A percentile compares a stretch with the other conserved stretches of the same genome.
Evolutionary conservation across 169 alveolate genomes (phyloP).

Genomic region (Cryptosporidium meleagridis): DNA sequence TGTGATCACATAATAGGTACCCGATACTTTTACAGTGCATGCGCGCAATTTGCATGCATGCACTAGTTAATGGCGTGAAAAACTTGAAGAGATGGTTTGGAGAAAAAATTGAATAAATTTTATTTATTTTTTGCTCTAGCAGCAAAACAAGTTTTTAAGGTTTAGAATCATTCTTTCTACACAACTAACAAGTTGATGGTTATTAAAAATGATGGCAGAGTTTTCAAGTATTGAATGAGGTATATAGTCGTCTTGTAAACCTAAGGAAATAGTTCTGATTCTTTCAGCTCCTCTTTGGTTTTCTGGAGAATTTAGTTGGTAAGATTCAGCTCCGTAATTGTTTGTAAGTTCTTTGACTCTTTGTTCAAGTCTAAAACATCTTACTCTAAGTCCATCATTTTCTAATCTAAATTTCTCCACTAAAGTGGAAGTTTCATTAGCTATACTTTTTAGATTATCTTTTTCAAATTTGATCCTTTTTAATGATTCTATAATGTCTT

Average conservation of each 20-base stretch:
- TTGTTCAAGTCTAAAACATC: slow-evolving; percentile 72
- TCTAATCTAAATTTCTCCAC: slow-evolving; percentile 58
- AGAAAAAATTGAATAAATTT: background rate
- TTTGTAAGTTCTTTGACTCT: slow-evolving; percentile 65
- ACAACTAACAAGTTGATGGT: slow-evolving; percentile 41
- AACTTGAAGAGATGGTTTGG: background rate
- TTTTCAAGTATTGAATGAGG: slow-evolving; percentile 28
- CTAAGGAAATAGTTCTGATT: slow-evolving; percentile 34
- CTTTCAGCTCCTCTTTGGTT: background rate
- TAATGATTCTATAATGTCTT: slow-evolving; percentile 33
- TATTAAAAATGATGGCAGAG: slow-evolving; percentile 18
- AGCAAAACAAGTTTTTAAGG: background rate
- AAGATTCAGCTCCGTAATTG: slow-evolving; percentile 25
- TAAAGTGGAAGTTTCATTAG: slow-evolving; percentile 40
- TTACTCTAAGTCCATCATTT: slow-evolving; percentile 58
- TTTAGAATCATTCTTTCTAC: slow-evolving; percentile 13
- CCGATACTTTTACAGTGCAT: background rate
- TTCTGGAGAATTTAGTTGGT: background rate
- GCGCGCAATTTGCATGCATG: background rate
- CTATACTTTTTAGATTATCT: slow-evolving; percentile 39
- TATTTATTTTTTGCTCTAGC: background rate
- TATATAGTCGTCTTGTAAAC: slow-evolving; percentile 34
- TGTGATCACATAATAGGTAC: background rate
- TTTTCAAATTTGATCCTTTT: slow-evolving; percentile 23
- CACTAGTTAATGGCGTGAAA: background rate